Evolutionary conservation across 23 red algal species (phyloP).

Genomic region (Gracilaria domingensis): DNA sequence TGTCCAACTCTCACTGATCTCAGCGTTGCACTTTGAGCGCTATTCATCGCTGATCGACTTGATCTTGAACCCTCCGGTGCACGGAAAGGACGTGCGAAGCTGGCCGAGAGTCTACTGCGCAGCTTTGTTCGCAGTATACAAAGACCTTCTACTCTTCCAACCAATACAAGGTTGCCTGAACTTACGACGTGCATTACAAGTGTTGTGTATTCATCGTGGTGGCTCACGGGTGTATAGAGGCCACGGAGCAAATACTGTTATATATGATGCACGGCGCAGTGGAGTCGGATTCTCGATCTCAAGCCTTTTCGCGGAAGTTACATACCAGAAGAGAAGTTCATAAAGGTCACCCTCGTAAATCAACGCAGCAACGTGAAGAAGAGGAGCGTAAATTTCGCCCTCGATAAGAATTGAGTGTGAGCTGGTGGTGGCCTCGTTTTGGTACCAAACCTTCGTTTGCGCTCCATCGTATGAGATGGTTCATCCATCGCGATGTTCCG

Average conservation of each 20-base stretch:
- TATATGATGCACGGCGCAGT: slow-evolving; percentile 38
- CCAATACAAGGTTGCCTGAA: slow-evolving; percentile 59
- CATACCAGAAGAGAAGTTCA: slow-evolving; percentile 75
- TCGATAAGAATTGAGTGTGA: slow-evolving; percentile 68
- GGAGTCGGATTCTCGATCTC: not conserved
- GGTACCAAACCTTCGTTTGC: slow-evolving; percentile 66
- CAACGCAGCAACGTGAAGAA: slow-evolving; percentile 67
- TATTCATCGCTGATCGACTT: slow-evolving; percentile 63
- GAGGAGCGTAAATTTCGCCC: slow-evolving; percentile 55
- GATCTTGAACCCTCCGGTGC: slow-evolving; percentile 55
- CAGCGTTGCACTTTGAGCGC: slow-evolving; percentile 18
- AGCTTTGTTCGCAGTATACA: slow-evolving; percentile 50
- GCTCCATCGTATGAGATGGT: slow-evolving; percentile 40
- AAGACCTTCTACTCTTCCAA: slow-evolving; percentile 26
- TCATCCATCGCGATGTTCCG: slow-evolving; percentile 38
- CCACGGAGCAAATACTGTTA: slow-evolving; percentile 66
- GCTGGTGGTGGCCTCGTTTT: not conserved
- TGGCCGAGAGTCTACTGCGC: slow-evolving; percentile 61
- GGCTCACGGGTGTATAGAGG: slow-evolving; percentile 69
- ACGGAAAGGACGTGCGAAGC: slow-evolving; percentile 46
- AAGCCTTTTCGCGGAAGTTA: slow-evolving; percentile 45
- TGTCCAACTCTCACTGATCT: slow-evolving; percentile 65
- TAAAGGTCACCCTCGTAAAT: slow-evolving; percentile 78
- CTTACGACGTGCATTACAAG: slow-evolving; percentile 66
- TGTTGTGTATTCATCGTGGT: slow-evolving; percentile 73